phyloP scores from a whole-genome alignment of 2,329 filamentous ascomycete genomes.

The Neonectria ditissima region DNA sequence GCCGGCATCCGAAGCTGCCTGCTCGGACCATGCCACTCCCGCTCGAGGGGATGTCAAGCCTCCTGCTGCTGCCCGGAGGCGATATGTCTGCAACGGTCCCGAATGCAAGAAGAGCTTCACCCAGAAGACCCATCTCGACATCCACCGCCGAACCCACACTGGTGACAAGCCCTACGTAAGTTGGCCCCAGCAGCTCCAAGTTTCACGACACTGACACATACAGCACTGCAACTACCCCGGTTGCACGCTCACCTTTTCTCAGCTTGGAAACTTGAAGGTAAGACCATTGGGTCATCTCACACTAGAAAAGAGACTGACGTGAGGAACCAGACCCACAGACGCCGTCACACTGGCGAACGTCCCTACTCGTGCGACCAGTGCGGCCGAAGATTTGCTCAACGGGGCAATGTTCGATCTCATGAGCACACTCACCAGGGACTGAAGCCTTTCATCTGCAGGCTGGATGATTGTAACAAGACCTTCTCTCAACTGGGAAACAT shows the following conservation, averaged over 20 bases:
- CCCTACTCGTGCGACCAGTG: conserved; percentile 85
- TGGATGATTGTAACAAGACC: conserved; percentile 86
- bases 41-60: conserved; percentile 44
- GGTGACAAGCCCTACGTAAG: conserved; percentile 91
- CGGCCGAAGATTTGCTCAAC: conserved; percentile 85
- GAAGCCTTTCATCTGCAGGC: conserved; percentile 83
- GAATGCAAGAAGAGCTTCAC: conserved; percentile 85
- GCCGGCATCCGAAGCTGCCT: conserved; percentile 36
- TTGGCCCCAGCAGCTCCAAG: conserved; percentile 27
- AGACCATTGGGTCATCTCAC: conserved; percentile 34
- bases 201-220: conserved; percentile 38
- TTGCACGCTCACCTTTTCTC: conserved; percentile 86
- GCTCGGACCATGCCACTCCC: conserved; percentile 38
- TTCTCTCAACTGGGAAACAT: conserved; percentile 94
- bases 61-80: conserved; percentile 57
- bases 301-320: neutral
- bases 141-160: conserved; percentile 88
- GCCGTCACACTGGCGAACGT: conserved; percentile 87
- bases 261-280: conserved; percentile 90
- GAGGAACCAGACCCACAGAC: conserved; percentile 78
- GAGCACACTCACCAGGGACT: conserved; percentile 81
- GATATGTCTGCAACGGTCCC: conserved; percentile 79
- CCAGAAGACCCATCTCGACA: conserved; percentile 93
- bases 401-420: conserved; percentile 87
- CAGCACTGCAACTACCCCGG: conserved; percentile 76